A percentile compares a stretch with the other conserved stretches of the same genome.
Evolutionary conservation across 192 early-diverging fungal species (phyloP).

Genomic region (Umbelopsis vinacea): DNA sequence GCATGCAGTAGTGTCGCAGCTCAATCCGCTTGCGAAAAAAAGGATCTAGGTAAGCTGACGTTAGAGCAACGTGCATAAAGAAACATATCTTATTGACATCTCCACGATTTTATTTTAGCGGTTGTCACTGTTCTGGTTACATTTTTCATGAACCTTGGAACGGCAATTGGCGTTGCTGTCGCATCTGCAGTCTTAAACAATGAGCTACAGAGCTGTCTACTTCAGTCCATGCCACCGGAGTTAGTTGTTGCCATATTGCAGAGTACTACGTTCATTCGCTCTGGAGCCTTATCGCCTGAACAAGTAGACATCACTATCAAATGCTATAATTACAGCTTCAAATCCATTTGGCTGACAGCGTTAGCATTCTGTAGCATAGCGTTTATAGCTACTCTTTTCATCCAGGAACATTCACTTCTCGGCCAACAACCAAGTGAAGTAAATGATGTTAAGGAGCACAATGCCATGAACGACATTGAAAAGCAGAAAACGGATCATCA

Average conservation of each 20-base stretch:
- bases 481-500: neutral
- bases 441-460: neutral
- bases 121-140: constrained; percentile 41
- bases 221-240: neutral
- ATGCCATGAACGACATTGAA: neutral
- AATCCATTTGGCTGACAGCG: neutral
- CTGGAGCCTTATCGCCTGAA: constrained; percentile 21
- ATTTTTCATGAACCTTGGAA: constrained; percentile 39
- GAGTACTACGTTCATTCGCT: constrained; percentile 16
- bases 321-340: constrained; percentile 17
- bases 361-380: neutral
- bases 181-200: constrained; percentile 37
- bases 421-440: neutral
- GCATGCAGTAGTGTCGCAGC: constrained; percentile 38
- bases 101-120: neutral
- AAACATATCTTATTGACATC: neutral
- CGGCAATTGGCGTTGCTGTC: constrained; percentile 38
- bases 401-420: constrained; percentile 27
- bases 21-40: constrained; percentile 34
- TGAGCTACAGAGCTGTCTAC: neutral
- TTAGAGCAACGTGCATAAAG: no score
- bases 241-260: neutral
- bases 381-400: constrained; percentile 26
- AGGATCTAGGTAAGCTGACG: constrained; percentile 31
- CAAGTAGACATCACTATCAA: neutral